Evolutionary conservation across 2,329 filamentous ascomycete species (phyloP).

Genomic region (Podosphaera fusca): DNA sequence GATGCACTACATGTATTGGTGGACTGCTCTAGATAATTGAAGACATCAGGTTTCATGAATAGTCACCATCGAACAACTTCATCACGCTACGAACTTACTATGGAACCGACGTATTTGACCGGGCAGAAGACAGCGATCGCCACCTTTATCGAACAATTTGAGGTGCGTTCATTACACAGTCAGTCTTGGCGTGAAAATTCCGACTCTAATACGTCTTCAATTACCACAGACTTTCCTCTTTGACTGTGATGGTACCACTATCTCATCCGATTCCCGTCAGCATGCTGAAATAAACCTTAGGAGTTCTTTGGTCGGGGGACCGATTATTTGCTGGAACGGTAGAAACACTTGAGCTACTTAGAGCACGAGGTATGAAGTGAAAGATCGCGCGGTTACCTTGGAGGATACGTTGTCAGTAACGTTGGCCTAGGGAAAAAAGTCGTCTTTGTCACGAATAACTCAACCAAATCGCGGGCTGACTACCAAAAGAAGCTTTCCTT

Average conservation of each 20-base stretch:
- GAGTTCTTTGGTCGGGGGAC: conserved; percentile 91
- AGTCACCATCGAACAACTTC: too few species aligned
- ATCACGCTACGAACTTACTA: neutral
- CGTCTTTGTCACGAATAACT: conserved; percentile 97
- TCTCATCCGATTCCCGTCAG: conserved; percentile 2
- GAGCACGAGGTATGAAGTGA: conserved; percentile 36
- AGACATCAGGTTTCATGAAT: neutral
- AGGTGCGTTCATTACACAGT: conserved; percentile 39
- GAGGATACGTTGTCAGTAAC: neutral
- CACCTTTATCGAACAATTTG: conserved; percentile 72
- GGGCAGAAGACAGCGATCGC: conserved; percentile 57
- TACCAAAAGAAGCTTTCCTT: conserved; percentile 77
- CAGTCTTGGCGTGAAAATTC: conserved; percentile 1
- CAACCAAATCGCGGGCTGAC: conserved; percentile 79
- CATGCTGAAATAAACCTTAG: conserved; percentile 22
- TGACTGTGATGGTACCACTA: conserved; percentile 70
- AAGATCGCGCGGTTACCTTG: neutral
- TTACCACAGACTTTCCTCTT: conserved; percentile 58
- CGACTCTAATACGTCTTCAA: conserved; percentile 7
- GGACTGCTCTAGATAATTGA: too few species aligned
- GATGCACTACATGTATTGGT: too few species aligned
- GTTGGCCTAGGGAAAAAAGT: conserved; percentile 53
- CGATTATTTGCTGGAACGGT: conserved; percentile 66
- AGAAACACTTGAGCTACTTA: conserved; percentile 65
- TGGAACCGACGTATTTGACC: conserved; percentile 40